Conservation (phyloP, 192 early-diverging fungal species). For the Umbelopsis vinacea region DNA sequence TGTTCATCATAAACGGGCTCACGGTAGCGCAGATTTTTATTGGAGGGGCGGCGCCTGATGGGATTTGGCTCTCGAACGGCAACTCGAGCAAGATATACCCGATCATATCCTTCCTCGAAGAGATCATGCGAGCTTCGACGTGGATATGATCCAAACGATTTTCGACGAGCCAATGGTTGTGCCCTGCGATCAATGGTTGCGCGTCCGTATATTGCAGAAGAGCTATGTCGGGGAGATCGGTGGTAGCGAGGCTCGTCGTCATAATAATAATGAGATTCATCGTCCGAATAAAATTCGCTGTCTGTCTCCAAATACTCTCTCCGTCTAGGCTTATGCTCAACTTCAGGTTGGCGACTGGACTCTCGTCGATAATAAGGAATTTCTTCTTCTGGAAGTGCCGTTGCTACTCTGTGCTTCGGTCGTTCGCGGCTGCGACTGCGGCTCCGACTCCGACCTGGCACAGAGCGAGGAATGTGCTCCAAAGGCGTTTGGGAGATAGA, state of each 20-base stretch:
- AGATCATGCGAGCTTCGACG: not conserved
- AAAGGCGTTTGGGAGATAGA: constrained; percentile 8
- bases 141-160: constrained; percentile 2
- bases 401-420: not conserved
- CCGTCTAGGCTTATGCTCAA: not conserved
- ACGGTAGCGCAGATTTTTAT: constrained; percentile 12
- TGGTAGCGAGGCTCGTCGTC: not conserved
- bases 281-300: constrained; percentile 3
- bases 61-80: constrained; percentile 3
- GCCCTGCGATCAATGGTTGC: not conserved
- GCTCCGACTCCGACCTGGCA: constrained; percentile 9
- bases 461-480: not conserved
- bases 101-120: not conserved
- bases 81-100: constrained; percentile 9
- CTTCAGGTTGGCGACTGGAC: not conserved
- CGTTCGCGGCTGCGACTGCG: constrained; percentile 11
- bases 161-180: not conserved
- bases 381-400: constrained; percentile 1
- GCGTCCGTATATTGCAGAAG: not conserved
- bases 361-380: constrained; percentile 11
- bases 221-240: not conserved
- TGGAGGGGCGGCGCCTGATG: not conserved
- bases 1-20: not conserved
- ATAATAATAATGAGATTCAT: not conserved
- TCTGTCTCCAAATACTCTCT: not conserved